Conservation (phyloP, 345 rosid genomes). For the Eutrema yunnanense region DNA sequence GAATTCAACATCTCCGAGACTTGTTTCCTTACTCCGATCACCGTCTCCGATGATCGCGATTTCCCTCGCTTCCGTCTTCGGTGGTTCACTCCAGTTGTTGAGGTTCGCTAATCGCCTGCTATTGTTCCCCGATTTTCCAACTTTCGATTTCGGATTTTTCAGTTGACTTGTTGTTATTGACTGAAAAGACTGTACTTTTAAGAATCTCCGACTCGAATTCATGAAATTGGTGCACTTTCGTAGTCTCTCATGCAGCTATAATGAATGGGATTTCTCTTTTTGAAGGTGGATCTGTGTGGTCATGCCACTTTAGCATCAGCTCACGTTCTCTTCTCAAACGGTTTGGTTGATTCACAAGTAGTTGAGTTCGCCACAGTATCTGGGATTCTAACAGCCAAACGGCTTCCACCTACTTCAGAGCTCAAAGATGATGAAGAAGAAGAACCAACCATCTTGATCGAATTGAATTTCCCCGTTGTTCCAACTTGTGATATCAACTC, state of each 20-base stretch:
- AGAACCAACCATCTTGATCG: constrained; percentile 35
- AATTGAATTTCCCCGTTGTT: constrained; percentile 52
- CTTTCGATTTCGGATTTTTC: not conserved
- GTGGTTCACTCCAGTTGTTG: constrained; percentile 58
- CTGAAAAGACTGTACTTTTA: no score
- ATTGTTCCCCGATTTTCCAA: not conserved
- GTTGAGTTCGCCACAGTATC: constrained; percentile 66
- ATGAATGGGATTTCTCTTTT: no score
- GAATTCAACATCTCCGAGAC: constrained; percentile 59
- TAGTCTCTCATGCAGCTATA: no score
- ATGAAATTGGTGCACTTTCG: not conserved
- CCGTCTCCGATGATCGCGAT: not conserved
- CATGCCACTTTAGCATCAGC: constrained; percentile 90
- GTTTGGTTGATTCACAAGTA: constrained; percentile 38
- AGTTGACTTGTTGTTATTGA: no score
- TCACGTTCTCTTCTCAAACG: constrained; percentile 48
- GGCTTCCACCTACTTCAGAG: constrained; percentile 16
- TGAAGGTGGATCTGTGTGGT: constrained; percentile 65
- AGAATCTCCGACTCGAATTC: not conserved
- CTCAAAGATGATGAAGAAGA: not conserved
- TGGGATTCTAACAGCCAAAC: constrained; percentile 64
- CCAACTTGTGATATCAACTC: constrained; percentile 34
- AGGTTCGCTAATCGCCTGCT: constrained; percentile 25
- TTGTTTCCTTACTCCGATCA: constrained; percentile 37
- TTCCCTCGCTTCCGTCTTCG: constrained; percentile 47